Evolutionary conservation across 352 stramenopile genomes (phyloP).

Genomic region (Pythium biforme): DNA sequence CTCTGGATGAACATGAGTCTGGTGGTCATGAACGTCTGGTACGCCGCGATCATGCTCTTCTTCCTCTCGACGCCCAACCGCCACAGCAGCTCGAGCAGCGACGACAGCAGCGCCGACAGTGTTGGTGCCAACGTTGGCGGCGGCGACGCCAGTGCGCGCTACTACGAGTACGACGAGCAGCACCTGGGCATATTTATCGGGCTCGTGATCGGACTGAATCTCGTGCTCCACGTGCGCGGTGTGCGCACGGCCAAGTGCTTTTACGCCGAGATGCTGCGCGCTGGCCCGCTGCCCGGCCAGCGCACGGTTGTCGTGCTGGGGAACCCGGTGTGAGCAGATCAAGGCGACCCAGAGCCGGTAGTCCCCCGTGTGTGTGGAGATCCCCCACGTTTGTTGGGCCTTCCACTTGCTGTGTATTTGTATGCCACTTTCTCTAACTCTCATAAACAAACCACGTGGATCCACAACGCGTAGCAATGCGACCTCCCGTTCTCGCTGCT

Average conservation of each 20-base stretch:
- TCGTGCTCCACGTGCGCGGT: conserved; percentile 57
- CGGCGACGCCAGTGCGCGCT: conserved; percentile 1
- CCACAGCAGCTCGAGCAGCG: background rate
- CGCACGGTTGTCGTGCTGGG: conserved; percentile 25
- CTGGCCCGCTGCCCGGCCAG: conserved; percentile 15
- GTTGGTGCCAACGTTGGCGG: background rate
- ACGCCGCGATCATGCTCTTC: conserved; percentile 48
- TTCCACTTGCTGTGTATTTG: conserved; percentile 1
- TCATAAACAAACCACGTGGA: background rate
- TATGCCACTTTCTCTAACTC: background rate
- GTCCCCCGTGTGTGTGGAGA: background rate
- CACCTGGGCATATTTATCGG: conserved; percentile 46
- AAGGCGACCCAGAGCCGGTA: background rate
- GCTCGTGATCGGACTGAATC: conserved; percentile 51
- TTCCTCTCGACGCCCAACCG: conserved; percentile 24
- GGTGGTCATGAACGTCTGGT: conserved; percentile 64
- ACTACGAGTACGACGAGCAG: conserved; percentile 31
- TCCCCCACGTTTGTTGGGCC: background rate
- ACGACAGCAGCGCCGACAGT: background rate
- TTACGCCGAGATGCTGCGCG: conserved; percentile 37
- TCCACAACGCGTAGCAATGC: no score
- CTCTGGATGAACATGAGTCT: conserved; percentile 75
- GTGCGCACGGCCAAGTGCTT: conserved; percentile 36
- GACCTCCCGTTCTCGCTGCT: background rate
- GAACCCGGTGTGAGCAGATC: conserved; percentile 10